Conservation (phyloP, 352 stramenopile genomes). For the Globisporangium heterothallicum region DNA sequence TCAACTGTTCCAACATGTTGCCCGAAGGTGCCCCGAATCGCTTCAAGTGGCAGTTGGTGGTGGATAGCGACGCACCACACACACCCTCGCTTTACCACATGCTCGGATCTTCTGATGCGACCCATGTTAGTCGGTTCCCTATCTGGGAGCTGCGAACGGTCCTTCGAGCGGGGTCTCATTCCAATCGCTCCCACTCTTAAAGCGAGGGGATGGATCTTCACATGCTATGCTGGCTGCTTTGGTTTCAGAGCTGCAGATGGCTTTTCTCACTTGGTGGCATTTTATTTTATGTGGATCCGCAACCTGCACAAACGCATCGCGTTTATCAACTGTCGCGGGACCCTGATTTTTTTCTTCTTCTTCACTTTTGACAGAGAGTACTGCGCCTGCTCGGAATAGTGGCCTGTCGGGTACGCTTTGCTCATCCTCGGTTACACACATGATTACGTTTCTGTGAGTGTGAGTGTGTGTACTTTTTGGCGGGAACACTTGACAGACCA, state of each 20-base stretch:
- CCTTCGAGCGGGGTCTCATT: not conserved
- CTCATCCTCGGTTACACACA: not conserved
- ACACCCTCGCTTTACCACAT: not conserved
- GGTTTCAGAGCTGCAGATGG: no score
- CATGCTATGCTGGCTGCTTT: not conserved
- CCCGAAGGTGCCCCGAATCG: conserved; percentile 17
- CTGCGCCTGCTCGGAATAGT: not conserved
- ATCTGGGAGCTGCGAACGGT: not conserved
- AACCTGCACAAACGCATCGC: not conserved
- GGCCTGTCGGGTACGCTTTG: not conserved
- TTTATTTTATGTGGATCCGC: not conserved
- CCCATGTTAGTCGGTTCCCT: not conserved
- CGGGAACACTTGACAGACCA: not conserved
- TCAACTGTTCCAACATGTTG: no score
- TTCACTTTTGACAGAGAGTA: not conserved
- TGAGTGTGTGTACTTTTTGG: no score
- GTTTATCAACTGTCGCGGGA: not conserved
- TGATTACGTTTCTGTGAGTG: not conserved
- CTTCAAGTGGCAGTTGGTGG: conserved; percentile 13
- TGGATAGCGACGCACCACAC: no score
- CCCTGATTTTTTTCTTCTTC: not conserved
- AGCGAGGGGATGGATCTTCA: not conserved
- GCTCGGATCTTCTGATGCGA: not conserved
- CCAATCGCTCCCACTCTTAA: not conserved
- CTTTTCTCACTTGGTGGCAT: not conserved